Evolutionary conservation across 139 green algal species (phyloP).

Genomic region (Gonium pectorale): DNA sequence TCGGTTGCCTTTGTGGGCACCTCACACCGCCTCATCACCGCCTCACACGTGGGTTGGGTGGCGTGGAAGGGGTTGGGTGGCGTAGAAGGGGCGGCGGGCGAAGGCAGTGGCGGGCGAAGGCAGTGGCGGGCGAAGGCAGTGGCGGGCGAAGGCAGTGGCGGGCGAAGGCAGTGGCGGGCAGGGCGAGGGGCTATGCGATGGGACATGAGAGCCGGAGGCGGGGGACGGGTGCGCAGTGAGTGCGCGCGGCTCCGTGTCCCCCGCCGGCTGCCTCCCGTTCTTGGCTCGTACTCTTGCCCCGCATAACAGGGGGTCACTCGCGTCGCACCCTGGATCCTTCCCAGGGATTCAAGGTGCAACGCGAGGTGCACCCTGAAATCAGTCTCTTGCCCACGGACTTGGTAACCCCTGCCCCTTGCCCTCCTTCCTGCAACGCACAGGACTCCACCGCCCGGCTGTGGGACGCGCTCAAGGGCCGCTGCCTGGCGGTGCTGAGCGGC

Average conservation of each 20-base stretch:
- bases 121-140: not conserved
- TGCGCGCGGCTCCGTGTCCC: no score
- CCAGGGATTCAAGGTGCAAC: no score
- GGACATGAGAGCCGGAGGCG: no score
- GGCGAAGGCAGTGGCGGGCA: not conserved
- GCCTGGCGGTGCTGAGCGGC: constrained; percentile 62
- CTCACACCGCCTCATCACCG: constrained; percentile 43
- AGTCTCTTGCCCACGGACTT: no score
- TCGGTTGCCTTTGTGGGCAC: constrained; percentile 47
- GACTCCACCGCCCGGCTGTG: constrained; percentile 74
- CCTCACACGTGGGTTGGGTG: constrained; percentile 35
- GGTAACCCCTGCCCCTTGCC: no score
- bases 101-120: not conserved
- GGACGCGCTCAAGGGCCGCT: constrained; percentile 63
- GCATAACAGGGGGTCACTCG: no score
- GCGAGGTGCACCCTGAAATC: no score
- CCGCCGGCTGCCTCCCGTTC: no score
- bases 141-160: not conserved
- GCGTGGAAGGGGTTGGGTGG: not conserved
- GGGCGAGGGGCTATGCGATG: no score
- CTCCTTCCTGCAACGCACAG: not conserved
- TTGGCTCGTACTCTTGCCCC: no score
- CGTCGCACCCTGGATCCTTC: no score
- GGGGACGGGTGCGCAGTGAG: no score
- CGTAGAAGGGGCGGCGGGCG: not conserved